Evolutionary conservation across 805 yeast species (phyloP).

Genomic region (Lipomyces chichibuensis): DNA sequence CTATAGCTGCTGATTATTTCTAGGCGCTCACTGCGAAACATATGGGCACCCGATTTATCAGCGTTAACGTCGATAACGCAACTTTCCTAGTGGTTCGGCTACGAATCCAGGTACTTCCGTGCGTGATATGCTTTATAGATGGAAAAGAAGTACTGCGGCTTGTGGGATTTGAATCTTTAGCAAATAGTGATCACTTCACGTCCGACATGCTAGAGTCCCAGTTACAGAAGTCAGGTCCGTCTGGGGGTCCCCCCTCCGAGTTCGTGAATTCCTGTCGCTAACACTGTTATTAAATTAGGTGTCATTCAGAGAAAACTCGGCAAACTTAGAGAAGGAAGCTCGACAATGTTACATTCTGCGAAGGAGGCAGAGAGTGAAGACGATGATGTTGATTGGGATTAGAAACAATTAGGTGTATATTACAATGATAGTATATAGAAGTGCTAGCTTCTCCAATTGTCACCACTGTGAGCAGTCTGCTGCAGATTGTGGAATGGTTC

Average conservation of each 20-base stretch:
- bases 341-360: not conserved
- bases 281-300: constrained; percentile 11
- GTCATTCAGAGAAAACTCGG: constrained; percentile 27
- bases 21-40: constrained; percentile 60
- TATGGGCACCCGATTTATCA: constrained; percentile 54
- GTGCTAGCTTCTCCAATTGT: not conserved
- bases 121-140: constrained; percentile 60
- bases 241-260: not conserved
- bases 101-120: constrained; percentile 69
- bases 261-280: not conserved
- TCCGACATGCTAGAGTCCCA: constrained; percentile 54
- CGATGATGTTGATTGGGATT: constrained; percentile 31
- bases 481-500: not conserved
- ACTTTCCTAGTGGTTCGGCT: constrained; percentile 73
- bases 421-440: not conserved
- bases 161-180: constrained; percentile 69
- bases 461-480: not conserved
- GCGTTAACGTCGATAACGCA: constrained; percentile 63
- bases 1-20: constrained; percentile 17
- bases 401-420: not conserved
- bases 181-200: constrained; percentile 52
- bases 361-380: not conserved
- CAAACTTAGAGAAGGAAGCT: constrained; percentile 10
- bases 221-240: constrained; percentile 35
- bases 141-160: constrained; percentile 64